These are phyloP conservation scores for Pleurotus giganteus DNA, from an alignment of 768 basidiomycete species.

Conservation along the genomic window DNA sequence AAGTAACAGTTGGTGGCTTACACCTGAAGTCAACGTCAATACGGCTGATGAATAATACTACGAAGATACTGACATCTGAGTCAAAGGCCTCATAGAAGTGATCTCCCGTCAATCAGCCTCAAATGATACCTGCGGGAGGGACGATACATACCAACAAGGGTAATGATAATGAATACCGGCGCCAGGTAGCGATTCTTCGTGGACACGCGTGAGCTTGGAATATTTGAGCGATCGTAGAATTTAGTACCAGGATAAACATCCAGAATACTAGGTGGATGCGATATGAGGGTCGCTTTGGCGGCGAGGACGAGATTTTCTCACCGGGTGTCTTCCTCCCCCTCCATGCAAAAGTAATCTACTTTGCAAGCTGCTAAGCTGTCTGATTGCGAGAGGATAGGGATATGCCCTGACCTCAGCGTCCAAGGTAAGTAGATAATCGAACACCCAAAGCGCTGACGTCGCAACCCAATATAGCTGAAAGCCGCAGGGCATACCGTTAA, in stretches of 20 bases:
- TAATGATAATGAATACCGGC: slow-evolving; percentile 15
- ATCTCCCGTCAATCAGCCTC: neutral
- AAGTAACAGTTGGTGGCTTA: neutral
- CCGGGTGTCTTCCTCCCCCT: neutral
- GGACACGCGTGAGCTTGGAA: neutral
- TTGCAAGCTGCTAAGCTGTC: too few relatives aligned
- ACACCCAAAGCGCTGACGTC: slow-evolving; percentile 14
- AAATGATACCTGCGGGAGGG: neutral
- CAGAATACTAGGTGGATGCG: slow-evolving; percentile 3
- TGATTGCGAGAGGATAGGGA: too few relatives aligned
- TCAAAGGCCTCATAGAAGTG: neutral
- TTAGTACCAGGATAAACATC: slow-evolving; percentile 6
- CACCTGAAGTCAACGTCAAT: slow-evolving; percentile 1
- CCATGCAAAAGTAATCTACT: neutral
- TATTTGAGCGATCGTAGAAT: neutral
- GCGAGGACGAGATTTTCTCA: too few relatives aligned
- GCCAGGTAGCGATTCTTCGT: slow-evolving; percentile 19
- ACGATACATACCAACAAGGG: slow-evolving; percentile 10
- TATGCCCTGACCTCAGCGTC: too few relatives aligned
- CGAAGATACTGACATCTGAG: too few relatives aligned
- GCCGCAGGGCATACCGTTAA: too few relatives aligned
- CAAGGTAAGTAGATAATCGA: slow-evolving; percentile 17
- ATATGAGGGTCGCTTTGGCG: too few relatives aligned
- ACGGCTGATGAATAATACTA: too few relatives aligned
- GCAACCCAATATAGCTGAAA: slow-evolving; percentile 11